Base-by-base conservation (phyloP, 2,329 filamentous ascomycete genomes). In the Fusarium clavum region DNA sequence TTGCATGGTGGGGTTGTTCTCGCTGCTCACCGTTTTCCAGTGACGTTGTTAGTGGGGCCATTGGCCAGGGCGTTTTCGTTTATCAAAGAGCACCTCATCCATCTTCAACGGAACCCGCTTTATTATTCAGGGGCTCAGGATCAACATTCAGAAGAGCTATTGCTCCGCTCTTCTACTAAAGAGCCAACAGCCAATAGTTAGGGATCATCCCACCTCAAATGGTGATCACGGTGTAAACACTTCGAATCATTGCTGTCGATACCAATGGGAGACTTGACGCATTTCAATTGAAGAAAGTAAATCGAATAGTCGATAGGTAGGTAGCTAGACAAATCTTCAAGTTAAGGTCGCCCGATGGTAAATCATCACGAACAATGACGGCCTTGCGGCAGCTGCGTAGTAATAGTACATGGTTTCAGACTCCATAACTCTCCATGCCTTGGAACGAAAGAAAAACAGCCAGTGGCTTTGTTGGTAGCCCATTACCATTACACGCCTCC, bases 11-110 rank as follows among this genome's bases (percentile, higher is more conserved):
- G 69, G 70, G 73, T 71, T 61, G 20, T 51, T 32, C 41, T 40
- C 25, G 38, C 48, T 57, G 25, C 38, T 58, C 52, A 43, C 46
- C 22, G 22, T 47, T 34, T 27, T 25, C 61, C 57, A 48, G 73
- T 75, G 73, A 75, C 73, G 71, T 70, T 65, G 59, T 49, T 67
- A 63, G 71, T 65, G 64, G 73, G 73, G 73, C 67, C 52, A 38
- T 52, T 53, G 56, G 20, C 16, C 25, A n/a, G 25, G 32, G 20
- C n/a, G 22, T 40, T 45, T 27, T 24, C 27, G n/a, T 53, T 61
- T 32, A 61, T 56, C 43, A 44, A 59, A 44, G 29, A 34, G 25
- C 29, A 32, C 38, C 25, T 38, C 49, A 55, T 22, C 18, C 34
- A 49, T 62, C 58, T 54, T 60, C n/a, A 51, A 34, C 53, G 34